These are phyloP conservation scores for Juglanconis juglandina DNA, from an alignment of 2,329 filamentous ascomycete genomes.

Conservation along the genomic window DNA sequence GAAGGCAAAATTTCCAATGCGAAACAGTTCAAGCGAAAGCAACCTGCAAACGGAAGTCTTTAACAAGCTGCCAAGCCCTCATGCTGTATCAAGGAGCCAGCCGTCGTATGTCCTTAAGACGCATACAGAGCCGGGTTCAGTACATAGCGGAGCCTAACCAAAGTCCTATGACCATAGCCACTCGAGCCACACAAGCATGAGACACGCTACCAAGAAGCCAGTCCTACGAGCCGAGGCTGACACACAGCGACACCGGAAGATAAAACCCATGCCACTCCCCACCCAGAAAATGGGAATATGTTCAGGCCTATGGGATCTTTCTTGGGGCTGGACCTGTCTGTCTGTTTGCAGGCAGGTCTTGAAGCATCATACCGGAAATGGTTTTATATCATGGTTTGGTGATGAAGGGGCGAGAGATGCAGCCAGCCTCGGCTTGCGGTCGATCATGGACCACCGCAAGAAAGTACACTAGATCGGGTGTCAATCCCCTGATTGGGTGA, in stretches of 20 bases:
- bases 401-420: not conserved
- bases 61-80: not conserved
- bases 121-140: not conserved
- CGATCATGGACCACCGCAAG: not conserved
- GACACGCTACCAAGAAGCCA: not conserved
- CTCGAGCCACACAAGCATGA: not conserved
- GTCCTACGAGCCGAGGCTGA: no score
- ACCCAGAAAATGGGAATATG: no score
- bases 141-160: not conserved
- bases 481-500: conserved; percentile 15
- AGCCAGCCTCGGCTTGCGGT: not conserved
- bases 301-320: conserved; percentile 1
- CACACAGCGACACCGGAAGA: no score
- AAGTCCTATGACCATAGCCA: not conserved
- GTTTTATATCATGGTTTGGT: not conserved
- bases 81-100: not conserved
- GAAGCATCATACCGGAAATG: conserved; percentile 2
- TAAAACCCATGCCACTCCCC: no score
- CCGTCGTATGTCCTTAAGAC: not conserved
- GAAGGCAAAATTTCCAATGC: no score
- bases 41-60: no score
- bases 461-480: conserved; percentile 9
- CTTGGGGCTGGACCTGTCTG: not conserved
- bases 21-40: no score
- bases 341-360: not conserved